phyloP scores from a whole-genome alignment of 768 basidiomycete genomes.

The Trametopsis cervina region DNA sequence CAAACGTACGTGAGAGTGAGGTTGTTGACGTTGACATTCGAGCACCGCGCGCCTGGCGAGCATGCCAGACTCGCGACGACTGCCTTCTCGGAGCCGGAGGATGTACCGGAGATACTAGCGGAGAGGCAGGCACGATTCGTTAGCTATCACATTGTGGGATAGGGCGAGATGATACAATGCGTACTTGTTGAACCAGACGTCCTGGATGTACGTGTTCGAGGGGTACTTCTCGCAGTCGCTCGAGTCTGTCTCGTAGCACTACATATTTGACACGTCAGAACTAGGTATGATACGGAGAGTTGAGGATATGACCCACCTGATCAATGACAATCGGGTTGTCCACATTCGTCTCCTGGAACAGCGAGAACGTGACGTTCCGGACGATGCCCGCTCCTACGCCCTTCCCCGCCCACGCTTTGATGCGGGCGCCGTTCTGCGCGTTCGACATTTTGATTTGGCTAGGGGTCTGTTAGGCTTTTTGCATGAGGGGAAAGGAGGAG shows the following conservation, averaged over 20 bases:
- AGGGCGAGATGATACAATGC: slow-evolving; percentile 3
- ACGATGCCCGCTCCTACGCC: slow-evolving; percentile 53
- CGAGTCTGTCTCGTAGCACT: slow-evolving; percentile 45
- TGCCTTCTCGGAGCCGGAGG: slow-evolving; percentile 36
- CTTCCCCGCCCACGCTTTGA: slow-evolving; percentile 59
- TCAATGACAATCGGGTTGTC: slow-evolving; percentile 57
- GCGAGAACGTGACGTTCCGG: slow-evolving; percentile 47
- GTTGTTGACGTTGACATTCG: neutral
- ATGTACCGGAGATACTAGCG: slow-evolving; percentile 48
- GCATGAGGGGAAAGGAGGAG: neutral
- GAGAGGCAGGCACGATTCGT: slow-evolving; percentile 5
- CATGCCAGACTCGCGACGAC: slow-evolving; percentile 50
- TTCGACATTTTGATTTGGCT: slow-evolving; percentile 56
- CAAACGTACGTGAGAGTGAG: neutral
- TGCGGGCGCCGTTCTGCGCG: slow-evolving; percentile 59
- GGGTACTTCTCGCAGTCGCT: slow-evolving; percentile 46
- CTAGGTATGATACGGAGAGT: no score
- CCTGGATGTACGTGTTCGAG: slow-evolving; percentile 47
- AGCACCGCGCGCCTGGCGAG: slow-evolving; percentile 33
- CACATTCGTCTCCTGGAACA: slow-evolving; percentile 45
- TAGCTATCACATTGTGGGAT: neutral
- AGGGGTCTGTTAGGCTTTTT: neutral
- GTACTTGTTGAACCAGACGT: slow-evolving; percentile 49
- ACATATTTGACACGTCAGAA: no score
- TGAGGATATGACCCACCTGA: slow-evolving; percentile 28